Evolutionary conservation across 371 early-diverging fungal species (phyloP).

Genomic region (Hamiltosporidium tvaerminnensis): DNA sequence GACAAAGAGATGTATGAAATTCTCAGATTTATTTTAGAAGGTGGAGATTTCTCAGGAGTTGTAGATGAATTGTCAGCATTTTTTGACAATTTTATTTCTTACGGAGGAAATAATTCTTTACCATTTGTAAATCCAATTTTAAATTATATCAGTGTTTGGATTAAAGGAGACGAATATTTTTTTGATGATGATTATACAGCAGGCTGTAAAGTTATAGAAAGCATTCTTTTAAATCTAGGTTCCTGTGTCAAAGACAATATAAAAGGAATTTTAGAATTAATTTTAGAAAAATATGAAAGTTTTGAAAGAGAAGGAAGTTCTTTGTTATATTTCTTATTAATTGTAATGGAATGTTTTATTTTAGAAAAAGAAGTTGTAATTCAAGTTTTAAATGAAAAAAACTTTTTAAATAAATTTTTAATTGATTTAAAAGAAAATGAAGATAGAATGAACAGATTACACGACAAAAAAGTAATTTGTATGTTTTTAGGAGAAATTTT

Average conservation of each 20-base stretch:
- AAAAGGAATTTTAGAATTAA: constrained; percentile 21
- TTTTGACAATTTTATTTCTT: constrained; percentile 50
- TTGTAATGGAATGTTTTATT: constrained; percentile 47
- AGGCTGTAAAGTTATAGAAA: constrained; percentile 49
- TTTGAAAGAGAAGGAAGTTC: constrained; percentile 20
- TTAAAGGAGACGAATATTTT: constrained; percentile 14
- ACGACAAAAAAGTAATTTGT: constrained; percentile 53
- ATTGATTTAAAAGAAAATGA: constrained; percentile 11
- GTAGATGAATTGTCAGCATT: constrained; percentile 35
- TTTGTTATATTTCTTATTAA: constrained; percentile 28
- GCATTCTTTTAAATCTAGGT: constrained; percentile 48
- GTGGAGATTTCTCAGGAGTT: constrained; percentile 34
- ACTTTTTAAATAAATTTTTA: constrained; percentile 21
- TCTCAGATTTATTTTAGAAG: constrained; percentile 25
- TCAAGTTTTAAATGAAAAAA: constrained; percentile 6
- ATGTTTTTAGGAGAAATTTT: constrained; percentile 41
- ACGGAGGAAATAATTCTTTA: constrained; percentile 31
- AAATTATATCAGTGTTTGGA: not conserved
- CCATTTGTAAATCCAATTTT: constrained; percentile 11
- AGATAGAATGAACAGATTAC: constrained; percentile 45
- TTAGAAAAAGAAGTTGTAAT: constrained; percentile 25
- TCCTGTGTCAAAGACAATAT: constrained; percentile 15
- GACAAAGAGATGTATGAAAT: constrained; percentile 37
- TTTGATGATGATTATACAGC: constrained; percentile 48
- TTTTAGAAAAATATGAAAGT: constrained; percentile 11